Evolutionary conservation across 176 grass and related monocot genomes (phyloP), one percentile per base, ranked within the genome.

Genomic region (Ampelocalamus luodianensis): DNA sequence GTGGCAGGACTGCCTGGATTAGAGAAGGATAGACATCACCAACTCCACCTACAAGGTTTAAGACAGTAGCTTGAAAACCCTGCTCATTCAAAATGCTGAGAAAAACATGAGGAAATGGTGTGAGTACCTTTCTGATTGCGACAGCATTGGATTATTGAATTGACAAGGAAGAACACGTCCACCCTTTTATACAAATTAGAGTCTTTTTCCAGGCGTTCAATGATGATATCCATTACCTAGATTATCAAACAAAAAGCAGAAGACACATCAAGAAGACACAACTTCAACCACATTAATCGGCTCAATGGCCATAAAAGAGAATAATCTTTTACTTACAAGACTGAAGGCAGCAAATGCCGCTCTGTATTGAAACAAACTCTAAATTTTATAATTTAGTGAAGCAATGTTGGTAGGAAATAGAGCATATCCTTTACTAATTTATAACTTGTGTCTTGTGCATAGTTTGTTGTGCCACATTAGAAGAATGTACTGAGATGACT

Each of bases 131-230:
- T 98, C 65, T 92, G 91, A 76, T 85, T 95, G 62, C 93, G 96
- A 24, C 89, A 98, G 74, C 92, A 95, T 75, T 93, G 91, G 79
- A 85, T 95, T 79, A 98, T 98, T 81, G 96, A 98, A 95, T 98
- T 93, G 0, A 98, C 96, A 53, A 98, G 90, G 86, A 95, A 98
- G 89, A 98, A 95, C 56, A 95, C 72, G 69, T 98, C 96, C 17
- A 98, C 91, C 65, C 96, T 93, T 81, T 92, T 95, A 80, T 93
- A 61, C 72, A 98, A 92, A 88, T 88, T 90, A 37, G 90, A 86
- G 87, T 98, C 93, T 27, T 87, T 98, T 89, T 98, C 93, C 73
- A 98, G 39, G 70, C 84, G 83, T 76, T 98, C 93, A 43, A 98
- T 87, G 82, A 95, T 89, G 76, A 95, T 88, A 85, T 98, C 96